Evolutionary conservation across 139 green algal genomes (phyloP).

Genomic region (Helicosporidium sp.): DNA sequence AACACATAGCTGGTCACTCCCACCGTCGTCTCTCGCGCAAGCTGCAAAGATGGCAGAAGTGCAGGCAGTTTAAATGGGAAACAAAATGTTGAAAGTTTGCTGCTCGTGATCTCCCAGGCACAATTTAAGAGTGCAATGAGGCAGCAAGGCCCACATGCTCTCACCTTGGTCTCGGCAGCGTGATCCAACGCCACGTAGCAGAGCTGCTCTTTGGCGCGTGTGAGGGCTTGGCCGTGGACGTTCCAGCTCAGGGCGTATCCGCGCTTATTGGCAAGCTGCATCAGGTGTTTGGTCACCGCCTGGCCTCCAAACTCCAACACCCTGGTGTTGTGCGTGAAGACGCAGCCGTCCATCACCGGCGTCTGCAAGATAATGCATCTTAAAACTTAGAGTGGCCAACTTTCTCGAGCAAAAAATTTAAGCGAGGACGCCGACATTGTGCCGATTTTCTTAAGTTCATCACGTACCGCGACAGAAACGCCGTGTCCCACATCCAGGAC

Average conservation of each 20-base stretch:
- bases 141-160: background rate
- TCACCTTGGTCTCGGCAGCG: constrained; percentile 25
- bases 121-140: too few species aligned
- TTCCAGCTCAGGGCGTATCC: constrained; percentile 45
- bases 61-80: background rate
- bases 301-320: constrained; percentile 54
- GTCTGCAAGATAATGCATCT: constrained; percentile 19
- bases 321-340: constrained; percentile 47
- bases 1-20: constrained; percentile 47
- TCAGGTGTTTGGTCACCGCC: constrained; percentile 43
- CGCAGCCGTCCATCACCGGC: constrained; percentile 57
- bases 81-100: background rate
- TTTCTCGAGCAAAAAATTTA: background rate
- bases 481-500: constrained; percentile 62
- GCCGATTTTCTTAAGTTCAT: background rate
- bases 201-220: constrained; percentile 46
- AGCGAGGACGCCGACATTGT: background rate
- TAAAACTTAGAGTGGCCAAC: too few species aligned
- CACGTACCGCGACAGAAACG: constrained; percentile 45
- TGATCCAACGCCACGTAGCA: constrained; percentile 55
- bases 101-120: background rate
- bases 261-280: constrained; percentile 47
- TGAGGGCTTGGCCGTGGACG: background rate
- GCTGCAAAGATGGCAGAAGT: constrained; percentile 6
- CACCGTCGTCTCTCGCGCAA: constrained; percentile 57